Evolutionary conservation across 257 asterid species (phyloP), one percentile per base, ranked within the genome.

Genomic region (Verbascum thapsus): DNA sequence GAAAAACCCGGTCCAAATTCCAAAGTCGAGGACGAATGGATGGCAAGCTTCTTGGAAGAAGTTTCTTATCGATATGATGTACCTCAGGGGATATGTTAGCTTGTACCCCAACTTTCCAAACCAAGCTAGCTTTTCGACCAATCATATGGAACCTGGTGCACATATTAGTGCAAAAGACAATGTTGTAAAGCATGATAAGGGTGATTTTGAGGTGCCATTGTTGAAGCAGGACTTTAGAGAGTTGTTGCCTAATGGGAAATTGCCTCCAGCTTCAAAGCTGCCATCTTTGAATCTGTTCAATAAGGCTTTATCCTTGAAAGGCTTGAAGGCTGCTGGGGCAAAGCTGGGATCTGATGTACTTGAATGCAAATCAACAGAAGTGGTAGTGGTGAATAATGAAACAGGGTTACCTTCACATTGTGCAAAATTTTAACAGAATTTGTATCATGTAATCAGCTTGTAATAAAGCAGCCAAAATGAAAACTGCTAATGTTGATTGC

Each of bases 31-130:
- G 67, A 92, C 99, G 2, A 92, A 89, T 10, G 99, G 99, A 0
- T 92, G 99, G 99, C 99, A 92, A 47, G 99, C 99, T 3, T 92
- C 99, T 0, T 89, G 99, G 99, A 92, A 89, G 85, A 92, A 92
- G 76, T 89, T 92, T 51, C 58, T 92, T 52, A 89, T 92, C 0
- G 96, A 92, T 35, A 89, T 92, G 97, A 92, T 92, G 99, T 92
- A 89, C 44, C 61, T 92, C 0, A 72, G 99, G 48, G 97, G 97
- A 0, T 92, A 92, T 6, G 99, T 92, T 3, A 80, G 86, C 18
- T 81, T 92, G 0, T 92, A 92, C 51, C 96, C 99, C 0, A 92
- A 92, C 44, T 92, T 92, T 23, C 99, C 99, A 0, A 78, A 85
- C 41, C 99, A 92, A 52, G 80, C 85, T 16, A 92, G 99, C 80